These are phyloP conservation scores for Fusarium armeniacum DNA, from an alignment of 2,329 filamentous ascomycete species.

Conservation along the genomic window DNA sequence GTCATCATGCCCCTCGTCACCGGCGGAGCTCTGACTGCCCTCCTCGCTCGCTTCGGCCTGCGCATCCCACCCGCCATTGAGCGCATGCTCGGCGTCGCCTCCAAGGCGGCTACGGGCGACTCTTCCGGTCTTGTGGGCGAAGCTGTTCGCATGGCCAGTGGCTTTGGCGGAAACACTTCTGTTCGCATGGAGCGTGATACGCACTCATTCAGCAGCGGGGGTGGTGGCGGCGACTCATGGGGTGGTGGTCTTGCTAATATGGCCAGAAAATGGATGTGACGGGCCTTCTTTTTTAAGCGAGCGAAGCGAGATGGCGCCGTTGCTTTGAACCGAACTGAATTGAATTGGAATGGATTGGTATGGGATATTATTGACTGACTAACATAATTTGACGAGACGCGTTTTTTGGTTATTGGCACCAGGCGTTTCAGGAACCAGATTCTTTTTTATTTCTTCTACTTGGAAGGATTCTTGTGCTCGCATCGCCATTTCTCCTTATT, in stretches of 20 bases:
- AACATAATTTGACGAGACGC: conserved; percentile 22
- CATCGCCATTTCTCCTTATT: conserved; percentile 2
- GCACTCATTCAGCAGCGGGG: conserved; percentile 53
- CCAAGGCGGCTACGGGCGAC: conserved; percentile 63
- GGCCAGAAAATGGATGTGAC: conserved; percentile 60
- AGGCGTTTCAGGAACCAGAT: conserved; percentile 44
- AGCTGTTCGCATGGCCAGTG: conserved; percentile 67
- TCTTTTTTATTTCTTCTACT: conserved; percentile 4
- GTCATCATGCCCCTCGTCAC: conserved; percentile 90
- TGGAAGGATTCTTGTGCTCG: conserved; percentile 20
- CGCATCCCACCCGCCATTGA: conserved; percentile 76
- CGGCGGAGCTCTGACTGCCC: conserved; percentile 82
- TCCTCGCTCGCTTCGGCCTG: conserved; percentile 85
- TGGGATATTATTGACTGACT: conserved; percentile 6
- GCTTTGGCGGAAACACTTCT: conserved; percentile 48
- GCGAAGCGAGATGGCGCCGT: conserved; percentile 17
- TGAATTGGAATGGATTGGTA: neutral
- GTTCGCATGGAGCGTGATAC: conserved; percentile 55
- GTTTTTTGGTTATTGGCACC: conserved; percentile 28
- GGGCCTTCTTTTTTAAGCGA: conserved; percentile 8
- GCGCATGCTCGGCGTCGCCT: conserved; percentile 69
- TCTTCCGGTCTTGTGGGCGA: conserved; percentile 66
- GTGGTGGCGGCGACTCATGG: conserved; percentile 52
- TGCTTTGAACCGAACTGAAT: conserved; percentile 1
- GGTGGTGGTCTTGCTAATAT: conserved; percentile 57